Percentiles rank a stretch among this genome's conserved stretches.
phyloP scores from a whole-genome alignment of 345 rosid species.

The Sisymbrium altissimum region DNA sequence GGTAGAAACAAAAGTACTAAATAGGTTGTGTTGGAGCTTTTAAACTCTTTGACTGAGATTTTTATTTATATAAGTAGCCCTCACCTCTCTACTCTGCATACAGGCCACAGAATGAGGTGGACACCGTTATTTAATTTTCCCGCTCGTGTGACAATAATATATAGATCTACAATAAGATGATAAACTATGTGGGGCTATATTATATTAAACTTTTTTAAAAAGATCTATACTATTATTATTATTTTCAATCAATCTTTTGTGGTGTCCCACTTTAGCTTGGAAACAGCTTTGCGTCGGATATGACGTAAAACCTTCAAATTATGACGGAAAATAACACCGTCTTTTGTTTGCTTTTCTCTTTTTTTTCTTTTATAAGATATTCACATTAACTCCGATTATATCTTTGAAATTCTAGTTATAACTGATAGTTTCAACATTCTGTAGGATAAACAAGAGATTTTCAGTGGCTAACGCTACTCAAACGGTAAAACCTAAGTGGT shows the following conservation, averaged over 20 bases:
- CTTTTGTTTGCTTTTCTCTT: background rate
- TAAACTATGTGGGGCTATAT: background rate
- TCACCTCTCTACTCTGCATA: background rate
- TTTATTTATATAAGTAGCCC: background rate
- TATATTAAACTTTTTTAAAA: no score
- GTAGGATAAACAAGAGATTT: no score
- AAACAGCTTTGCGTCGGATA: constrained; percentile 25
- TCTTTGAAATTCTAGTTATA: no score
- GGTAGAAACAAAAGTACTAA: background rate
- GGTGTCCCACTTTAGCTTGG: constrained; percentile 18
- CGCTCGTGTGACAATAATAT: constrained; percentile 18
- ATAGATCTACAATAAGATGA: background rate
- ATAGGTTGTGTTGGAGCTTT: background rate
- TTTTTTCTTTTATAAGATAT: no score
- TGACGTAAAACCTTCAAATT: constrained; percentile 33
- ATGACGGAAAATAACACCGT: constrained; percentile 25
- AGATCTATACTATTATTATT: background rate
- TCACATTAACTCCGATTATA: no score
- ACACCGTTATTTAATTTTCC: background rate
- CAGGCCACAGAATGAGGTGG: background rate
- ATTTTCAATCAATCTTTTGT: background rate
- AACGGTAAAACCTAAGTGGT: no score
- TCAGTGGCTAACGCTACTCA: no score
- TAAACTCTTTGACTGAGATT: constrained; percentile 6
- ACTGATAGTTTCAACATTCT: no score